A percentile compares a stretch with the other conserved stretches of the same genome.
These are phyloP conservation scores for Entomophthora muscae DNA, from an alignment of 371 early-diverging fungal genomes.

Conservation along the genomic window DNA sequence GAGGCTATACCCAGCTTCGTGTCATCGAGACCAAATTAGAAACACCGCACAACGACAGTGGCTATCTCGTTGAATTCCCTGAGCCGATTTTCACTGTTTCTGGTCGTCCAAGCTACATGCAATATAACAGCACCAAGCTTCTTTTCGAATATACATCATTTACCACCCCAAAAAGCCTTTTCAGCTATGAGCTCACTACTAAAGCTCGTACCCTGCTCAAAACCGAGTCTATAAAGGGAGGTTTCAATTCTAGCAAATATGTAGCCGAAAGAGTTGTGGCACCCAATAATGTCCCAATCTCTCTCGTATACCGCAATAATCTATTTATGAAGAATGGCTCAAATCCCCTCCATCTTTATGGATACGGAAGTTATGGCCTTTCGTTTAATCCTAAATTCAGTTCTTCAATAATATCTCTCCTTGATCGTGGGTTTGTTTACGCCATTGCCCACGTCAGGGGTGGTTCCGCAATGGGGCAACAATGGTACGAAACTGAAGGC, in stretches of 20 bases:
- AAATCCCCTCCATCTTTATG: no score
- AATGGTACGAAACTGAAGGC: slow-evolving; percentile 36
- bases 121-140: slow-evolving; percentile 16
- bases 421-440: no score
- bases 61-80: slow-evolving; percentile 24
- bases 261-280: not conserved
- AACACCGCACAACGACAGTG: not conserved
- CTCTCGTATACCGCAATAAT: no score
- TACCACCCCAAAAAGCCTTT: slow-evolving; percentile 29
- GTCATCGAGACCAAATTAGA: slow-evolving; percentile 17
- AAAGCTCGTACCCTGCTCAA: slow-evolving; percentile 24
- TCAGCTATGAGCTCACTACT: slow-evolving; percentile 31
- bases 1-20: slow-evolving; percentile 36
- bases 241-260: not conserved
- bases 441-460: no score
- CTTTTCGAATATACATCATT: slow-evolving; percentile 30
- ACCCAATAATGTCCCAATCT: not conserved
- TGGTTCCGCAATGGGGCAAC: slow-evolving; percentile 36
- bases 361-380: slow-evolving; percentile 5
- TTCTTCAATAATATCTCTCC: no score
- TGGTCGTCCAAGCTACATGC: slow-evolving; percentile 24
- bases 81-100: slow-evolving; percentile 31
- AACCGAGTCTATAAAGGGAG: slow-evolving; percentile 17
- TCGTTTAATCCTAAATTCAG: not conserved
- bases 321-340: slow-evolving; percentile 1